phyloP scores from a whole-genome alignment of 345 rosid species.

The Conringia planisiliqua region DNA sequence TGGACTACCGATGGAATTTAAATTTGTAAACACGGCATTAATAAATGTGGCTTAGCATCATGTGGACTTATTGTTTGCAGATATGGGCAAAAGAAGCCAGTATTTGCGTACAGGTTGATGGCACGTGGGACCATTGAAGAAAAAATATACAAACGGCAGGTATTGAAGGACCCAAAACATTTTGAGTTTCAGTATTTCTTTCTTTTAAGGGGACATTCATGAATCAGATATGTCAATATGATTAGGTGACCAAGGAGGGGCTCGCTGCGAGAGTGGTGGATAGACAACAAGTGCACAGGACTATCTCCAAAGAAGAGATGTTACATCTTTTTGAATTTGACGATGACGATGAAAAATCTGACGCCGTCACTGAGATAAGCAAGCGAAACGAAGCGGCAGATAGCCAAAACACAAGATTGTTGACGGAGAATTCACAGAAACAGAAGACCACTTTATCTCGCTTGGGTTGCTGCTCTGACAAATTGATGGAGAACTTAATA shows the following conservation, averaged over 20 bases:
- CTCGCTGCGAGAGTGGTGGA: slow-evolving; percentile 99
- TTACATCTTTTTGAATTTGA: slow-evolving; percentile 97
- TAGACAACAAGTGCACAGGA: slow-evolving; percentile 95
- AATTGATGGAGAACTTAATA: slow-evolving; percentile 78
- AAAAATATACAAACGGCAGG: slow-evolving; percentile 98
- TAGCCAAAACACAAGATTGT: slow-evolving; percentile 25
- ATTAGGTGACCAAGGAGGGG: slow-evolving; percentile 97
- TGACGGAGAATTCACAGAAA: slow-evolving; percentile 45
- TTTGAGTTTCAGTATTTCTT: not conserved
- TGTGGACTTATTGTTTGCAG: slow-evolving; percentile 40
- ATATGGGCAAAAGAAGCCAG: slow-evolving; percentile 98
- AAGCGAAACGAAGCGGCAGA: slow-evolving; percentile 38
- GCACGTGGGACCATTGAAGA: slow-evolving; percentile 99
- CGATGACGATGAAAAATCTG: slow-evolving; percentile 81
- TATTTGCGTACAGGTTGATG: slow-evolving; percentile 92
- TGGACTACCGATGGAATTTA: not conserved
- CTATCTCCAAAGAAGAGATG: slow-evolving; percentile 98
- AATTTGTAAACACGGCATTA: not conserved
- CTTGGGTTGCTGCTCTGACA: slow-evolving; percentile 77
- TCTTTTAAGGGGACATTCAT: not conserved
- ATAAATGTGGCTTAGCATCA: not conserved
- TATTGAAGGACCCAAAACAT: slow-evolving; percentile 30
- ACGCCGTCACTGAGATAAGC: slow-evolving; percentile 42
- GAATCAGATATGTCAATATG: slow-evolving; percentile 25
- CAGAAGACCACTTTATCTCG: slow-evolving; percentile 50